phyloP scores from a whole-genome alignment of 345 rosid genomes.

The Eucalyptus decipiens region DNA sequence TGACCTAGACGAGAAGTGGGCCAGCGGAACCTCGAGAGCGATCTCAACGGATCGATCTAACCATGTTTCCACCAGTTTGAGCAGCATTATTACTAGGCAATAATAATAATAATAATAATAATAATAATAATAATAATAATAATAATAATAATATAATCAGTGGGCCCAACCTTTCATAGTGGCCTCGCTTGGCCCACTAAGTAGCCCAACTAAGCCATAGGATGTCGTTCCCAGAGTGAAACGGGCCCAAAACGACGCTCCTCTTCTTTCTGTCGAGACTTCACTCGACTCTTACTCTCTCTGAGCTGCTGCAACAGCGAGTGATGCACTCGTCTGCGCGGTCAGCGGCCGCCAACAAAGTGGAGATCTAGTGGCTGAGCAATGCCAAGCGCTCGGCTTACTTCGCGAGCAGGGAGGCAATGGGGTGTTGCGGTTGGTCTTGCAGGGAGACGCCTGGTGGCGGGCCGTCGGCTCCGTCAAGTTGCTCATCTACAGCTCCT shows the following conservation, averaged over 20 bases:
- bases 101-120: too few species aligned
- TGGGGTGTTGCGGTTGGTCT: constrained; percentile 51
- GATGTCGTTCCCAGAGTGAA: background rate
- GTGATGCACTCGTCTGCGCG: background rate
- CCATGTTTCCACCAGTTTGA: too few species aligned
- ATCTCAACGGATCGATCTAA: too few species aligned
- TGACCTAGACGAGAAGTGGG: too few species aligned
- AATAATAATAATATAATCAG: background rate
- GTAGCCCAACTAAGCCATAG: background rate
- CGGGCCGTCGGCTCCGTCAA: constrained; percentile 74
- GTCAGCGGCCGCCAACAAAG: background rate
- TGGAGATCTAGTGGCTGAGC: background rate
- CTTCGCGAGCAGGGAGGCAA: constrained; percentile 80
- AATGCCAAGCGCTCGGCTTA: constrained; percentile 53
- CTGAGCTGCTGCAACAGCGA: background rate
- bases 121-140: too few species aligned
- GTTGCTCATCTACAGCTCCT: constrained; percentile 65
- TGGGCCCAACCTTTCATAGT: background rate
- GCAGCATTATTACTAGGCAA: too few species aligned
- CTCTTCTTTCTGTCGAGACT: background rate
- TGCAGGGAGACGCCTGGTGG: constrained; percentile 75
- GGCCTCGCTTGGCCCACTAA: background rate
- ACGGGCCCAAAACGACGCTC: background rate
- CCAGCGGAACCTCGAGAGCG: accelerated
- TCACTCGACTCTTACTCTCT: background rate